Conservation (phyloP, 176 grass and related monocot species). For the Raddia distichophylla region DNA sequence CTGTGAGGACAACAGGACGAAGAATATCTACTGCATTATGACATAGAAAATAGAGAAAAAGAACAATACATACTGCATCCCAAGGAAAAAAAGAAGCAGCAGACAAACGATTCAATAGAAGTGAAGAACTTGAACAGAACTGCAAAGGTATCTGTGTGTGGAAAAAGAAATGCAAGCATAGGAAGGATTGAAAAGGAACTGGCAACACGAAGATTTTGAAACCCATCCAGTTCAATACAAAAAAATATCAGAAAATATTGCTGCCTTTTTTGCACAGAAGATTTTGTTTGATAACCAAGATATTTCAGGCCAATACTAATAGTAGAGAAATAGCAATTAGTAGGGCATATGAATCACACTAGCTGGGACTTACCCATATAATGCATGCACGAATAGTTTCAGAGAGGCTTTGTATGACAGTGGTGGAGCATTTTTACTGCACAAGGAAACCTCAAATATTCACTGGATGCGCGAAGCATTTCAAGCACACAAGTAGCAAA, state of each 20-base stretch:
- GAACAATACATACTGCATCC: background rate
- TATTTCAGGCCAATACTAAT: background rate
- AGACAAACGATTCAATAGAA: background rate
- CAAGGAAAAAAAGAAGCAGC: background rate
- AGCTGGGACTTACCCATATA: constrained; percentile 42
- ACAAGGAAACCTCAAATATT: background rate
- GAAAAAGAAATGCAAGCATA: background rate
- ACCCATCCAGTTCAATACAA: background rate
- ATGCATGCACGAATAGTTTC: constrained; percentile 49
- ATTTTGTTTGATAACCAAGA: background rate
- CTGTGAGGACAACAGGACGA: background rate
- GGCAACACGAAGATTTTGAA: background rate
- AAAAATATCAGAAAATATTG: background rate
- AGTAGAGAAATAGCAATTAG: background rate
- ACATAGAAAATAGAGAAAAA: background rate
- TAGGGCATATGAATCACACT: background rate
- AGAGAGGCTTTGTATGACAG: constrained; percentile 36
- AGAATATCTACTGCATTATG: background rate
- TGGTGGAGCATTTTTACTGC: constrained; percentile 51
- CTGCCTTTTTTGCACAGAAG: background rate
- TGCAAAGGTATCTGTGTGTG: background rate
- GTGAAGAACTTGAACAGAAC: background rate
- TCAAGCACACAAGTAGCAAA: background rate
- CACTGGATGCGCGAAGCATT: background rate
- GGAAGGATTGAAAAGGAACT: background rate